phyloP scores from a whole-genome alignment of 495 filamentous ascomycete genomes.

The Rhizodiscina lignyota region DNA sequence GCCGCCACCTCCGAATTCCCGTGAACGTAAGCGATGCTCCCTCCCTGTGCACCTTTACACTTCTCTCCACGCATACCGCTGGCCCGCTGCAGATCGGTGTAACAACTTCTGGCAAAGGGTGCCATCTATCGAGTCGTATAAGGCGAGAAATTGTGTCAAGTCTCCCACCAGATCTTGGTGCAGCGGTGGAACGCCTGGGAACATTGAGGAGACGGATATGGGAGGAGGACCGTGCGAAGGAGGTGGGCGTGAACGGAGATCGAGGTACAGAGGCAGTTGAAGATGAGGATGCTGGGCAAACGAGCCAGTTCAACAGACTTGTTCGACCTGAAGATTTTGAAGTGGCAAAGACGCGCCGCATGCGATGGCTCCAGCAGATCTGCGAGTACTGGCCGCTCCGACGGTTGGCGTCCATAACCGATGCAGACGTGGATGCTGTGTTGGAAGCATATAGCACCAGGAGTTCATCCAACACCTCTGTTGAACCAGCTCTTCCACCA shows the following conservation, averaged over 20 bases:
- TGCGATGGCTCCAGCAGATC: constrained; percentile 88
- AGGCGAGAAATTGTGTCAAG: constrained; percentile 69
- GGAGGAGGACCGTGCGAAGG: constrained; percentile 51
- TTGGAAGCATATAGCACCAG: constrained; percentile 42
- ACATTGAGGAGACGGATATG: constrained; percentile 58
- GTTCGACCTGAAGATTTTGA: constrained; percentile 55
- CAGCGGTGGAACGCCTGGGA: constrained; percentile 62
- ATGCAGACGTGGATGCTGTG: constrained; percentile 59
- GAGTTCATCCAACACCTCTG: constrained; percentile 2
- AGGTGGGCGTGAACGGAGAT: constrained; percentile 16
- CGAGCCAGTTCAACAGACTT: constrained; percentile 70
- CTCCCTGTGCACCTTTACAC: constrained; percentile 72
- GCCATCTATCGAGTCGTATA: constrained; percentile 85
- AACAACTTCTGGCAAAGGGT: constrained; percentile 88
- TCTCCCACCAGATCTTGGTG: constrained; percentile 69
- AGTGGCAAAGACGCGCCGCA: constrained; percentile 60
- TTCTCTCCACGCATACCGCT: constrained; percentile 76
- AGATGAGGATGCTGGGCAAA: constrained; percentile 69
- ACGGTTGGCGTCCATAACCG: constrained; percentile 59
- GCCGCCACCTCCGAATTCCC: constrained; percentile 66
- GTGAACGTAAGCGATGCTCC: constrained; percentile 86
- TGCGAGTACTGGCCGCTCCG: constrained; percentile 97
- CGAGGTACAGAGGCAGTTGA: constrained; percentile 52
- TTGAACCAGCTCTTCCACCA: constrained; percentile 2
- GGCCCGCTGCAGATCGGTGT: constrained; percentile 91